Evolutionary conservation across 2,329 filamentous ascomycete genomes (phyloP).

Genomic region (Magnaporthiopsis incrustans): DNA sequence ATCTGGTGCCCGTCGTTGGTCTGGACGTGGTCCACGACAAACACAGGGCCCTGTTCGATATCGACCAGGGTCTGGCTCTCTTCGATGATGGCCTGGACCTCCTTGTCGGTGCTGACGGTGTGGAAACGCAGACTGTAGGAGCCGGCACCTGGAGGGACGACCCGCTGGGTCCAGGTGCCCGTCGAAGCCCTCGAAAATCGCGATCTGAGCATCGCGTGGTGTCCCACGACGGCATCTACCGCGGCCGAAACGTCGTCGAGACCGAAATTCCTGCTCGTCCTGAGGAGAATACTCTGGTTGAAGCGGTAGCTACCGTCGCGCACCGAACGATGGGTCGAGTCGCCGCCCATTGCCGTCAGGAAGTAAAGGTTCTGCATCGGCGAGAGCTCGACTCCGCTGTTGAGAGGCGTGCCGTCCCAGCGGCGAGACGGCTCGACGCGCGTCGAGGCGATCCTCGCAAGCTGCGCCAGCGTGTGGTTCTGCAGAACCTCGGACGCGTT

Average conservation of each 20-base stretch:
- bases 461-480: slow-evolving; percentile 28
- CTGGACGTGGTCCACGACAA: slow-evolving; percentile 39
- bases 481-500: slow-evolving; percentile 28
- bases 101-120: slow-evolving; percentile 29
- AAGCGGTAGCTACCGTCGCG: slow-evolving; percentile 34
- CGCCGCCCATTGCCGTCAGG: slow-evolving; percentile 33
- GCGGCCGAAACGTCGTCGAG: slow-evolving; percentile 39
- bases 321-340: slow-evolving; percentile 20
- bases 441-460: slow-evolving; percentile 27
- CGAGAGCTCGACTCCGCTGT: slow-evolving; percentile 35
- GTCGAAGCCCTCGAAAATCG: slow-evolving; percentile 29
- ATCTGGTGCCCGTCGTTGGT: slow-evolving; percentile 36
- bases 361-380: slow-evolving; percentile 49
- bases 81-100: slow-evolving; percentile 32
- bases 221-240: slow-evolving; percentile 37
- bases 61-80: slow-evolving; percentile 36
- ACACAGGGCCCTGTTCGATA: slow-evolving; percentile 41
- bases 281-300: slow-evolving; percentile 42
- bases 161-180: slow-evolving; percentile 38
- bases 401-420: slow-evolving; percentile 24
- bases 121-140: slow-evolving; percentile 38
- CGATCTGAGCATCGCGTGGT: slow-evolving; percentile 44
- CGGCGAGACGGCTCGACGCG: slow-evolving; percentile 21
- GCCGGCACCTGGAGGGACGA: slow-evolving; percentile 28
- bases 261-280: slow-evolving; percentile 31